A percentile compares a stretch with the other conserved stretches of the same genome.
These are phyloP conservation scores for Colletotrichum sp. DNA, from an alignment of 2,329 filamentous ascomycete species.

Conservation along the genomic window DNA sequence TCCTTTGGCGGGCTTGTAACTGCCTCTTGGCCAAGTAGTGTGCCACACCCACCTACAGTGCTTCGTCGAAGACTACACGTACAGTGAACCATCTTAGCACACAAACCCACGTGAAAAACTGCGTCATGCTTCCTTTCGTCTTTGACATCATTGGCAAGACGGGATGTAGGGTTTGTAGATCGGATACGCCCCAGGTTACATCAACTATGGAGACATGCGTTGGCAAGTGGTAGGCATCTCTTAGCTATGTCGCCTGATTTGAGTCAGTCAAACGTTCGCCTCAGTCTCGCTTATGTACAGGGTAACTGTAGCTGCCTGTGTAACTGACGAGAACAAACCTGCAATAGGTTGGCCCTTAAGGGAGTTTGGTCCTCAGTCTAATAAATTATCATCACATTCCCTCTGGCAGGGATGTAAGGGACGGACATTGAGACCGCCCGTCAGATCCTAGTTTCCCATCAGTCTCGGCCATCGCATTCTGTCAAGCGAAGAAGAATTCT, in stretches of 20 bases:
- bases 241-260: background rate
- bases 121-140: background rate
- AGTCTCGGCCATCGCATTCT: background rate
- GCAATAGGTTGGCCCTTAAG: background rate
- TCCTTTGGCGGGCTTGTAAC: background rate
- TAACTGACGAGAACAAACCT: background rate
- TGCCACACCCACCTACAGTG: background rate
- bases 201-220: background rate
- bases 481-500: background rate
- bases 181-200: background rate
- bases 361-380: background rate
- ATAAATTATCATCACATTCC: background rate
- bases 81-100: background rate
- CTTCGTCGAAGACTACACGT: background rate
- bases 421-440: background rate
- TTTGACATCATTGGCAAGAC: background rate
- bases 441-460: background rate
- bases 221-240: background rate
- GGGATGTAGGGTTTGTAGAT: background rate
- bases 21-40: background rate
- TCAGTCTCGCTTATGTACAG: background rate
- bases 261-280: background rate
- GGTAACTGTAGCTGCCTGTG: background rate
- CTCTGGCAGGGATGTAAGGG: background rate
- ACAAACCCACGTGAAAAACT: background rate